Base-by-base conservation (phyloP, 2,329 filamentous ascomycete species). In the Fusarium phyllophilum region DNA sequence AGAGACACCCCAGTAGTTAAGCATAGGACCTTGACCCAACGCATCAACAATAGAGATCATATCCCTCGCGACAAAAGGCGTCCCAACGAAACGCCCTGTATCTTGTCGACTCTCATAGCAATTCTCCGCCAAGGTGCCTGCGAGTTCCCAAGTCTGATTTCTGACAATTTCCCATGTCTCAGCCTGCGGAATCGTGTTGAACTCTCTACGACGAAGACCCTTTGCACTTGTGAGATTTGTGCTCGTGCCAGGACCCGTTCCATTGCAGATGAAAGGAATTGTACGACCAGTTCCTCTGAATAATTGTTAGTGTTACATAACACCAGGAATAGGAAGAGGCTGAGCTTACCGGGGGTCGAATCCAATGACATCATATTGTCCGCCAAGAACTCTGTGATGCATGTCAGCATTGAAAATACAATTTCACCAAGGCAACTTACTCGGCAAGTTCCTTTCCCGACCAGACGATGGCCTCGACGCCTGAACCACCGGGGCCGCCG, bases 11-110 rank as follows among this genome's bases (percentile, higher is more conserved):
- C 78, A 83, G 60, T 79, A 84, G 52, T 80, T 74, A 5, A 83
- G 60, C 61, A 79, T 41, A 6, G 79, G 77, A 24, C 82, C 82
- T 41, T 81, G 79, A 4, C 69, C 79, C 1, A 84, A 77, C 5
- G 79, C 82, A 10, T 62, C 63, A 6, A 68, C 46, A 20, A 85
- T 81, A 5, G 75, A 58, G 48, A 85, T 80, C 76, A 85, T 79
- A 58, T 85, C 83, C 36, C 83, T 76, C 10, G 81, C 84, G 3
- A 80, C 78, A 46, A 51, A 55, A 0, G 80, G 66, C 0, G 81
- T 82, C 18, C 79, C 79, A 12, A 83, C 57, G 7, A 79, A 68
- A 2, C 75, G 77, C 0, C 77, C 81, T 5, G n/a, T 59, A 1
- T 68, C 77, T 29, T 77, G 72, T 15, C 76, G 63, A 1, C 64